phyloP scores from a whole-genome alignment of 2,329 filamentous ascomycete species.

The Ilyonectria sp. region DNA sequence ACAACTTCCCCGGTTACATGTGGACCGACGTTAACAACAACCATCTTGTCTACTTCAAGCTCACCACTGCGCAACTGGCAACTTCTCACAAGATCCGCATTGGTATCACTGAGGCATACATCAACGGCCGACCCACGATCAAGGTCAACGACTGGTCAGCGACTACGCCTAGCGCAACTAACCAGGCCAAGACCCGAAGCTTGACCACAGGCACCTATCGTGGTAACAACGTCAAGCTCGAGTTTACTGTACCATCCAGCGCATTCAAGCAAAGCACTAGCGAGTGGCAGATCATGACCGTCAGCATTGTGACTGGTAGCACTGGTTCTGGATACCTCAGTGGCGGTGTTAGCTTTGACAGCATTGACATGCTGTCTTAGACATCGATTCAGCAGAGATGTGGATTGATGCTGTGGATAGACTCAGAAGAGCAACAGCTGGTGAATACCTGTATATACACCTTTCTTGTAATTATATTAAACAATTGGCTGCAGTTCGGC shows the following conservation, averaged over 20 bases:
- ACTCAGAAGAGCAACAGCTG: not conserved
- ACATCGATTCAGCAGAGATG: not conserved
- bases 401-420: too few relatives aligned
- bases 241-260: constrained; percentile 46
- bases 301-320: constrained; percentile 49
- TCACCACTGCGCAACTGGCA: constrained; percentile 48
- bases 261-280: constrained; percentile 48
- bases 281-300: constrained; percentile 50
- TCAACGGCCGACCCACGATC: constrained; percentile 51
- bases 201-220: constrained; percentile 53
- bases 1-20: constrained; percentile 58
- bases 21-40: constrained; percentile 60
- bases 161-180: constrained; percentile 45
- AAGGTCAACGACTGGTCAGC: constrained; percentile 50
- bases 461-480: not conserved
- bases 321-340: constrained; percentile 48
- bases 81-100: constrained; percentile 48
- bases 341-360: constrained; percentile 49
- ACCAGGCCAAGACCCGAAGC: constrained; percentile 50
- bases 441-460: not conserved
- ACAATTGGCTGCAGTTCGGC: too few relatives aligned
- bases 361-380: constrained; percentile 45
- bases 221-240: constrained; percentile 50
- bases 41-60: constrained; percentile 58
- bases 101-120: constrained; percentile 52